Conservation (phyloP, 2,329 filamentous ascomycete species). For the Cladosporium sp. region DNA sequence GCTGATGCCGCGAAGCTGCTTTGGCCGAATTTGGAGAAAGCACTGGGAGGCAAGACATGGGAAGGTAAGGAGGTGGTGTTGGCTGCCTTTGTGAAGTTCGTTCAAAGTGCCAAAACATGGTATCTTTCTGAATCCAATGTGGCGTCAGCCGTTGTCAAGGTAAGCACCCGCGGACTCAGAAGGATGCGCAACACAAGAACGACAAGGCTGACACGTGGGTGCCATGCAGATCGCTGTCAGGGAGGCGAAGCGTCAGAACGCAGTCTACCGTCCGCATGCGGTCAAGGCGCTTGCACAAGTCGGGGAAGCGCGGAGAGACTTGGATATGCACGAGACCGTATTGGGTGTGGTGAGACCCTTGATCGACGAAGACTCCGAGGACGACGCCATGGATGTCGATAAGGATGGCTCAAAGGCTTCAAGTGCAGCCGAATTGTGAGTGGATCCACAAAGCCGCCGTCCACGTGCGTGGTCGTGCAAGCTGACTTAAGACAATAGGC, state of each 20-base stretch:
- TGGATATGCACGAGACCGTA: constrained; percentile 67
- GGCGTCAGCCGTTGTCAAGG: constrained; percentile 63
- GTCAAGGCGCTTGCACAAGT: constrained; percentile 70
- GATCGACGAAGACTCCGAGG: constrained; percentile 51
- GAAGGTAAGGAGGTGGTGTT: constrained; percentile 84
- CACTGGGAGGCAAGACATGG: constrained; percentile 85
- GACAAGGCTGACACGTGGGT: constrained; percentile 20
- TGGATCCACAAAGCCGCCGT: constrained; percentile 10
- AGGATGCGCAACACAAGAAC: neutral
- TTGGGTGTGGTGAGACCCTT: constrained; percentile 59
- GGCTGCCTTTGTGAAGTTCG: constrained; percentile 73
- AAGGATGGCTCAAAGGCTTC: constrained; percentile 29
- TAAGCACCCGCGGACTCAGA: constrained; percentile 28
- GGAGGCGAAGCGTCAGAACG: constrained; percentile 89
- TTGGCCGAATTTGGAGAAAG: constrained; percentile 81
- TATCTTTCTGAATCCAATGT: constrained; percentile 57
- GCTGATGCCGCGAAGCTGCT: constrained; percentile 38
- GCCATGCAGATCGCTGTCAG: constrained; percentile 62
- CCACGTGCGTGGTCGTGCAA: constrained; percentile 6
- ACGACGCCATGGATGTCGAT: constrained; percentile 68
- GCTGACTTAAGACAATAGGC: constrained; percentile 17
- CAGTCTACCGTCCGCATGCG: constrained; percentile 73
- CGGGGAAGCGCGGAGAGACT: constrained; percentile 61
- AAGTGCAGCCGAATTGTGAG: neutral
- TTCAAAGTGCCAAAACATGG: constrained; percentile 58